phyloP scores from a whole-genome alignment of 1,284 basidiomycete genomes.

The Boletus semigastroideus region DNA sequence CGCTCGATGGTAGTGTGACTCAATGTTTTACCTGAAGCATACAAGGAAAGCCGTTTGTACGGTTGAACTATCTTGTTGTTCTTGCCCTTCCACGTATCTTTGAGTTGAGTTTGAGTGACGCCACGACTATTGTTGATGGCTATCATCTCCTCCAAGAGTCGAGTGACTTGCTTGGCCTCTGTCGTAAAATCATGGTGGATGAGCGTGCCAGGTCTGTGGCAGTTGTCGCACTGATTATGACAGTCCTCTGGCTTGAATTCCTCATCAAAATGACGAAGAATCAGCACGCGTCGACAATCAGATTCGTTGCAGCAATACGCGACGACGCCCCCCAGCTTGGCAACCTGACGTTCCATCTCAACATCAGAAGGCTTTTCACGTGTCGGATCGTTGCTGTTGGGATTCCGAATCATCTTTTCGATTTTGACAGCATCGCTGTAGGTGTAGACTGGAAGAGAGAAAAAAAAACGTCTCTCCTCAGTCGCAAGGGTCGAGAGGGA shows the following conservation, averaged over 20 bases:
- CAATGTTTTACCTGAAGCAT: conserved; percentile 55
- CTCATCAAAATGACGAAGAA: conserved; percentile 76
- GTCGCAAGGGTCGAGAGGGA: neutral
- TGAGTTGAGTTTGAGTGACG: conserved; percentile 49
- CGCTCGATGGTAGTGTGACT: conserved; percentile 56
- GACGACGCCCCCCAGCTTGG: conserved; percentile 53
- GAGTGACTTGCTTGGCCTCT: conserved; percentile 48
- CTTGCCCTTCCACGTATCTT: conserved; percentile 64
- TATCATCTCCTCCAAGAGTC: conserved; percentile 52
- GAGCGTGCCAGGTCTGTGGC: conserved; percentile 47
- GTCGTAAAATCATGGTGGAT: conserved; percentile 52
- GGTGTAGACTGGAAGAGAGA: conserved; percentile 47
- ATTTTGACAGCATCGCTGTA: conserved; percentile 52
- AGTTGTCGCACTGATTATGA: conserved; percentile 73
- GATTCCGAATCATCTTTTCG: conserved; percentile 52
- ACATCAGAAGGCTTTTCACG: conserved; percentile 35
- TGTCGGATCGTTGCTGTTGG: conserved; percentile 36
- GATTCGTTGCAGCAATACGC: conserved; percentile 80
- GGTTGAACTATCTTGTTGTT: conserved; percentile 46
- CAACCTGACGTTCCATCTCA: conserved; percentile 59
- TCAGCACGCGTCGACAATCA: conserved; percentile 84
- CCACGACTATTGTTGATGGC: conserved; percentile 31
- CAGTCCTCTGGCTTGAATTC: conserved; percentile 61
- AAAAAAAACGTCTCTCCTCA: neutral
- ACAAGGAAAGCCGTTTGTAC: conserved; percentile 47